Conservation (phyloP, 805 yeast genomes). For the Kregervanrija pseudodelftensis region DNA sequence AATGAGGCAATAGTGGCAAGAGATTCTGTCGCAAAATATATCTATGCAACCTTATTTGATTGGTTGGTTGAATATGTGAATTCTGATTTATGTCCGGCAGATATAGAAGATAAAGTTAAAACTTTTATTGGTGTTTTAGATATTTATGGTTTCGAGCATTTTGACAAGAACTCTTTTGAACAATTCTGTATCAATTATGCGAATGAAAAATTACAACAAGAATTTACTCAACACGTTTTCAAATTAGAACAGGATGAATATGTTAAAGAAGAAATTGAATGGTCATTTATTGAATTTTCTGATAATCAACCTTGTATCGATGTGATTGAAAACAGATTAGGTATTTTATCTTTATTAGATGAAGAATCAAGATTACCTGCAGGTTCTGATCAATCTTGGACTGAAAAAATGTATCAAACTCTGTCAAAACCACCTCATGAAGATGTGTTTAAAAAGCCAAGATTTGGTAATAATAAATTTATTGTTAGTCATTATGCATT, state of each 20-base stretch:
- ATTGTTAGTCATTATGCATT: slow-evolving; percentile 91
- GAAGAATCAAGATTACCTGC: slow-evolving; percentile 94
- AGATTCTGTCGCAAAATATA: slow-evolving; percentile 94
- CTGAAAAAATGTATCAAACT: slow-evolving; percentile 80
- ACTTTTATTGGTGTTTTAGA: slow-evolving; percentile 93
- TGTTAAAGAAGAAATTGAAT: slow-evolving; percentile 83
- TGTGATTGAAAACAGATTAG: slow-evolving; percentile 82
- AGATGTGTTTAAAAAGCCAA: slow-evolving; percentile 80
- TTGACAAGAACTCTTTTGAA: slow-evolving; percentile 88
- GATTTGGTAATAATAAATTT: slow-evolving; percentile 88
- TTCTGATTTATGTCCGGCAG: slow-evolving; percentile 71
- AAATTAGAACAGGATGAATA: slow-evolving; percentile 96
- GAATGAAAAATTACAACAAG: slow-evolving; percentile 94
- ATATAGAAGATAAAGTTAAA: slow-evolving; percentile 47
- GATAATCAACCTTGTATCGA: slow-evolving; percentile 97
- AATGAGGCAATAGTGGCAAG: slow-evolving; percentile 85
- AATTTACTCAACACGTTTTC: slow-evolving; percentile 95
- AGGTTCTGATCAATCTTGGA: slow-evolving; percentile 89
- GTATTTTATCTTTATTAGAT: slow-evolving; percentile 81
- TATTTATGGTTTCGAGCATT: slow-evolving; percentile 97
- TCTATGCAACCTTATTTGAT: slow-evolving; percentile 87
- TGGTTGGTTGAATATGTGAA: slow-evolving; percentile 90
- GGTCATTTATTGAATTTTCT: slow-evolving; percentile 93
- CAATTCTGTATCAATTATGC: slow-evolving; percentile 97
- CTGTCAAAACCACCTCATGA: slow-evolving; percentile 72